Conservation (phyloP, 2,329 filamentous ascomycete genomes). For the Tolypocladium nubicola region DNA sequence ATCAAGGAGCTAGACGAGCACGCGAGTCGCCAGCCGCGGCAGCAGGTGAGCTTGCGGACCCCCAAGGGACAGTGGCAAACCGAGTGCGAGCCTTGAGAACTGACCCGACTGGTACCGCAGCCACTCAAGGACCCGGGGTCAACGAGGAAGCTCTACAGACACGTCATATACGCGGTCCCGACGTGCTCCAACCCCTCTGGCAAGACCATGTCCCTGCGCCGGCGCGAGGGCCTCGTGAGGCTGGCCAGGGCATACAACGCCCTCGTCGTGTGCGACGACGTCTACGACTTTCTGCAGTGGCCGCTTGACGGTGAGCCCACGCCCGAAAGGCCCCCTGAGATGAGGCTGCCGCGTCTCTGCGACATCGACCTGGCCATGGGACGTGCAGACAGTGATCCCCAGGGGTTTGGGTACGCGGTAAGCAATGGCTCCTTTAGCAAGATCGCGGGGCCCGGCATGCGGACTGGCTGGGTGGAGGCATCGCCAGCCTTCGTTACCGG, state of each 20-base stretch:
- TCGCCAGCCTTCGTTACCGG: slow-evolving; percentile 43
- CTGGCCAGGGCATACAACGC: slow-evolving; percentile 72
- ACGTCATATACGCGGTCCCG: slow-evolving; percentile 81
- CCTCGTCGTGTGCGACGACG: slow-evolving; percentile 79
- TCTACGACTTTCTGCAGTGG: slow-evolving; percentile 92
- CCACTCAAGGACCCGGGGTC: slow-evolving; percentile 44
- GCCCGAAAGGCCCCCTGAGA: slow-evolving; percentile 8
- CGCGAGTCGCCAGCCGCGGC: slow-evolving; percentile 7
- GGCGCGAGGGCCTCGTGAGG: slow-evolving; percentile 59
- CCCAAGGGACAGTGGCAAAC: not conserved
- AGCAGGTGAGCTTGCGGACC: not conserved
- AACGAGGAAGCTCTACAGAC: slow-evolving; percentile 69
- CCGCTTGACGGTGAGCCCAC: slow-evolving; percentile 29
- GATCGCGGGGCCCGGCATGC: slow-evolving; percentile 66
- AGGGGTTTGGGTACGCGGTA: slow-evolving; percentile 62
- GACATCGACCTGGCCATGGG: slow-evolving; percentile 66
- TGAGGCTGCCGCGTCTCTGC: slow-evolving; percentile 64
- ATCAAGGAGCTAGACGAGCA: slow-evolving; percentile 18
- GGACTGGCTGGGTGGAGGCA: slow-evolving; percentile 83
- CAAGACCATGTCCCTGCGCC: slow-evolving; percentile 63
- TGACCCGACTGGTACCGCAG: slow-evolving; percentile 14
- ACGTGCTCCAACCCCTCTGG: slow-evolving; percentile 85
- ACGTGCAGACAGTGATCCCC: slow-evolving; percentile 31
- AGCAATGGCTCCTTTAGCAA: slow-evolving; percentile 91
- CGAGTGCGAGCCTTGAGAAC: not conserved